Evolutionary conservation across 2,329 filamentous ascomycete species (phyloP), one percentile per base, ranked within the genome.

Genomic region (Fusarium abutilonis): DNA sequence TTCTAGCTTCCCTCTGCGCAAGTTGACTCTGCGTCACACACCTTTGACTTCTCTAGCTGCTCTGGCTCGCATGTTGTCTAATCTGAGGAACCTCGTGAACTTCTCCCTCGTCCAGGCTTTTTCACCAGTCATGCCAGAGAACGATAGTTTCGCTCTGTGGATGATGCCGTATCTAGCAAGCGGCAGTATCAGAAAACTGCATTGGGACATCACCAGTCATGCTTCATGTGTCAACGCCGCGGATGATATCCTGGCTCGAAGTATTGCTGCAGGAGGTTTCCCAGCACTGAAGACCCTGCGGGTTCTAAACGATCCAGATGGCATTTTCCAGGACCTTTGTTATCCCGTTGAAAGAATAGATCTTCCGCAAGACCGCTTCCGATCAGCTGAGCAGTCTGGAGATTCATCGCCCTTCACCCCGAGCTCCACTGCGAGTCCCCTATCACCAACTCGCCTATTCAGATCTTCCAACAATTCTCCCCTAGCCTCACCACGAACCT

Each of bases 291-390:
- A 77, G 9, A 77, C 72, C 2, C 75, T 93, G 15, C 85, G 90
- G 50, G 80, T 86, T 0, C 90, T 89, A 2, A 86, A 86, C 54
- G 90, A 93, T 63, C 83, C 88, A 2, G 84, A 90, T 6, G 90
- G 89, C 23, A 66, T 84, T 8, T 86, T 93, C 60, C 90, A 93
- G 74, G 76, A 79, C 2, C 80, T 92, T 1, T 93, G 90, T 73
- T 83, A 82, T 39, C 89, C 89, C 1, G 77, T 82, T 4, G 83
- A 83, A 28, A 79, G 80, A 28, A 78, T 85, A 17, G 81, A 86
- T 36, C 76, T 83, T 19, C 78, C 82, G 1, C 75, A 74, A 9
- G 83, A 86, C 60, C 79, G 80, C 19, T 82, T 80, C 69, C 77
- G 76, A 17, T 21, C 41, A 15, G 35, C 57, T 2, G 62, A 67